phyloP scores from a whole-genome alignment of 306 rosid genomes.

The Vachellia pachyceras region DNA sequence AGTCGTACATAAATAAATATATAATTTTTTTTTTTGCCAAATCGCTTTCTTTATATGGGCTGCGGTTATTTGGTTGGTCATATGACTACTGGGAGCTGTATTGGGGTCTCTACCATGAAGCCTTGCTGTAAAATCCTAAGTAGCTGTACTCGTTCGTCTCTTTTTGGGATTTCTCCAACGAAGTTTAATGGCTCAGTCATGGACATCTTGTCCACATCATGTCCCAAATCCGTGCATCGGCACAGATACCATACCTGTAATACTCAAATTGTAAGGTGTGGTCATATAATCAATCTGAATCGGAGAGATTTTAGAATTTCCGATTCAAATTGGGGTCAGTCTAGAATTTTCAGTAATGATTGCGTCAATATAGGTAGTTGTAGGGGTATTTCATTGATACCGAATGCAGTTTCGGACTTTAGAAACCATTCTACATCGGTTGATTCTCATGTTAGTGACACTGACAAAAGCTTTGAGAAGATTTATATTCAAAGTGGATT shows the following conservation, averaged over 20 bases:
- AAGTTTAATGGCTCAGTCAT: constrained; percentile 41
- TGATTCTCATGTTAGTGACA: constrained; percentile 67
- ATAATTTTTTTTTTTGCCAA: neutral
- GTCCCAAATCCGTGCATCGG: constrained; percentile 30
- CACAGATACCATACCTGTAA: constrained; percentile 45
- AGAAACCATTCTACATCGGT: constrained; percentile 82
- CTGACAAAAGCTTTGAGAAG: constrained; percentile 71
- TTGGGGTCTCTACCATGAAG: constrained; percentile 79
- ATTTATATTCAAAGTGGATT: constrained; percentile 76
- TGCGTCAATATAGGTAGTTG: constrained; percentile 46
- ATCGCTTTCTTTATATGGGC: constrained; percentile 33
- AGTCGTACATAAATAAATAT: constrained; percentile 34
- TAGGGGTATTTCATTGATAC: constrained; percentile 51
- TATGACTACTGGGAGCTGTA: constrained; percentile 71
- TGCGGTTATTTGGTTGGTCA: constrained; percentile 41
- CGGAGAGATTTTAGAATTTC: constrained; percentile 66
- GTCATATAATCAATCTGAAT: constrained; percentile 51
- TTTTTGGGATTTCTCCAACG: constrained; percentile 58
- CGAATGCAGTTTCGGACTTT: constrained; percentile 77
- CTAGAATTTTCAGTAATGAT: constrained; percentile 48
- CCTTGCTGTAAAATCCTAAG: constrained; percentile 74
- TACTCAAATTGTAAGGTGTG: constrained; percentile 50
- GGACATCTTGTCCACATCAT: constrained; percentile 47
- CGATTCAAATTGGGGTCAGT: constrained; percentile 54
- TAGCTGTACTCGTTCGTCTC: constrained; percentile 51